These are phyloP conservation scores for Scalesia atractyloides DNA, from an alignment of 129 eudicot genomes.

Conservation along the genomic window DNA sequence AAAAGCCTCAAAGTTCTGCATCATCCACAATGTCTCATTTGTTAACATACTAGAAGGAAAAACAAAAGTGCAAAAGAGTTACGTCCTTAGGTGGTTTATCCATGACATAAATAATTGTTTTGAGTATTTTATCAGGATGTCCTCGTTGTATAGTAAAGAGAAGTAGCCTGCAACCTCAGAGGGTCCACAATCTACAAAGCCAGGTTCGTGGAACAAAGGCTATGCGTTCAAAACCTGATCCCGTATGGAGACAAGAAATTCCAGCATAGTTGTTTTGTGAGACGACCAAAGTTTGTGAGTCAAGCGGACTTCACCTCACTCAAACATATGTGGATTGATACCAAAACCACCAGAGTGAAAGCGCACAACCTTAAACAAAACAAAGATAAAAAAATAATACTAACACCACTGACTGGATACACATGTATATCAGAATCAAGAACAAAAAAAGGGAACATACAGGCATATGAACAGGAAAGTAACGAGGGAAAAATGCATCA, in stretches of 20 bases:
- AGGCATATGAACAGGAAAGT: neutral
- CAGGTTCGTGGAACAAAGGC: neutral
- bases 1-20: slow-evolving; percentile 11
- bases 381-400: neutral
- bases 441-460: neutral
- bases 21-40: no score
- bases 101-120: slow-evolving; percentile 1
- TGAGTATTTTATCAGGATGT: neutral
- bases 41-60: no score
- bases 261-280: neutral
- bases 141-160: neutral
- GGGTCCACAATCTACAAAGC: neutral
- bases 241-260: neutral
- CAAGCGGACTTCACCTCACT: neutral
- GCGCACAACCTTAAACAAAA: neutral
- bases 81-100: no score
- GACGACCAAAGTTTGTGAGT: neutral
- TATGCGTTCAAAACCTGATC: neutral
- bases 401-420: neutral
- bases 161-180: neutral
- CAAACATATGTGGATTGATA: neutral
- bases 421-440: neutral
- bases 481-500: neutral
- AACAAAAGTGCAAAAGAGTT: no score
- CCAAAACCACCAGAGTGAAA: slow-evolving; percentile 9